Conservation (phyloP, 1,139 yeast genomes). For the Kurtzmaniella natalensis region DNA sequence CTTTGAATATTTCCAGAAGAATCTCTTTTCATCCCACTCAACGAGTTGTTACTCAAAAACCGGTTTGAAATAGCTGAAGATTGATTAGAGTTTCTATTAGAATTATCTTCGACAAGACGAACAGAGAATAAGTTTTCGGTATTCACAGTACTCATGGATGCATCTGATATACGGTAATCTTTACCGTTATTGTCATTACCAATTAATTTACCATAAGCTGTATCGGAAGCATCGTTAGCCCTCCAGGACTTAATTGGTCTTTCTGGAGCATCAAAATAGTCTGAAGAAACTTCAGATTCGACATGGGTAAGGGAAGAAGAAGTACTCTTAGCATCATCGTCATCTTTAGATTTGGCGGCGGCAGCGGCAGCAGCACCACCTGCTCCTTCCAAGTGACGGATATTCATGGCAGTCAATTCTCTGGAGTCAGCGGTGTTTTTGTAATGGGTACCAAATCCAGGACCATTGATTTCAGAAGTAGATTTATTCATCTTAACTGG, state of each 20-base stretch:
- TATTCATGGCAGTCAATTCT: conserved; percentile 48
- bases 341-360: conserved; percentile 16
- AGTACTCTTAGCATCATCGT: conserved; percentile 22
- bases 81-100: conserved; percentile 36
- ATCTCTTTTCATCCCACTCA: conserved; percentile 28
- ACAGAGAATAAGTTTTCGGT: conserved; percentile 82
- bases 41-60: conserved; percentile 27
- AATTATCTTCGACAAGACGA: conserved; percentile 61
- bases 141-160: conserved; percentile 79
- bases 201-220: conserved; percentile 17
- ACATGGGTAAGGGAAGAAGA: conserved; percentile 38
- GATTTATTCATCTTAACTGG: conserved; percentile 31
- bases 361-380: no score
- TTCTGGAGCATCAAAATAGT: conserved; percentile 32
- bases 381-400: conserved; percentile 49
- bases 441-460: conserved; percentile 30
- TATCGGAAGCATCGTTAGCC: conserved; percentile 35
- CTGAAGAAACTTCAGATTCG: conserved; percentile 22
- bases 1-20: conserved; percentile 44
- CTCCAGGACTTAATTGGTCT: conserved; percentile 74
- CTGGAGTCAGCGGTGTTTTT: conserved; percentile 26
- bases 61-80: conserved; percentile 25
- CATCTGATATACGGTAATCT: conserved; percentile 46
- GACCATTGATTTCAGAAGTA: conserved; percentile 33
- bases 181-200: background rate